A percentile compares a stretch with the other conserved stretches of the same genome.
phyloP scores from a whole-genome alignment of 352 stramenopile genomes.

The Sclerospora graminicola region DNA sequence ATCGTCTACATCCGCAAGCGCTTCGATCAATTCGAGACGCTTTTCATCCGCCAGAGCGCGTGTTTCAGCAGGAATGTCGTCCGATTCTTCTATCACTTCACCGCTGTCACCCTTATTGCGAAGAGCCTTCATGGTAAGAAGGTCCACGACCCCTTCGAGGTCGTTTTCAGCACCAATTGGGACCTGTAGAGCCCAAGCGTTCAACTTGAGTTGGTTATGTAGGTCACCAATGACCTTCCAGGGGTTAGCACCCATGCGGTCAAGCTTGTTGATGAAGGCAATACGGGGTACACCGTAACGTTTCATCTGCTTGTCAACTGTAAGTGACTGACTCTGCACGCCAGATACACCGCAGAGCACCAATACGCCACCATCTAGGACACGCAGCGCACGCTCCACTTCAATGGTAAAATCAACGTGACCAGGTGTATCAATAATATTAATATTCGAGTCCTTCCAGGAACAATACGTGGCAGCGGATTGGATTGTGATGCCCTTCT shows the following conservation, averaged over 20 bases:
- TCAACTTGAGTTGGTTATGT: slow-evolving; percentile 94
- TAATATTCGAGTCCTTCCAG: slow-evolving; percentile 96
- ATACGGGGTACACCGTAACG: slow-evolving; percentile 98
- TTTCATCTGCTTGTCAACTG: slow-evolving; percentile 99
- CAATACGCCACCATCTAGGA: slow-evolving; percentile 96
- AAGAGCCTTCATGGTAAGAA: slow-evolving; percentile 88
- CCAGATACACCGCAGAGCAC: slow-evolving; percentile 88
- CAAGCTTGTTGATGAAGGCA: slow-evolving; percentile 99
- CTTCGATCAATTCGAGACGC: slow-evolving; percentile 89
- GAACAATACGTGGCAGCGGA: slow-evolving; percentile 95
- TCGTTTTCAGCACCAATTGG: slow-evolving; percentile 95
- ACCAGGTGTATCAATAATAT: slow-evolving; percentile 99
- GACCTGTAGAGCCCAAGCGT: slow-evolving; percentile 93
- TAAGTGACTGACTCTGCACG: slow-evolving; percentile 97
- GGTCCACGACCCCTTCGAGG: slow-evolving; percentile 94
- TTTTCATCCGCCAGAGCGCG: slow-evolving; percentile 85
- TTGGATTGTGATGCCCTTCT: slow-evolving; percentile 99
- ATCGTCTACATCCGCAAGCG: slow-evolving; percentile 95
- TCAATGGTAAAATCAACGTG: slow-evolving; percentile 99
- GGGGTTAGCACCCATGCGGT: slow-evolving; percentile 95
- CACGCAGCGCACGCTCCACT: slow-evolving; percentile 94
- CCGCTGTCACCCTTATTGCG: slow-evolving; percentile 89
- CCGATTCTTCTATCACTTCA: slow-evolving; percentile 77
- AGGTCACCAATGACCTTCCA: slow-evolving; percentile 92
- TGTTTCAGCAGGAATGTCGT: slow-evolving; percentile 86